These are phyloP conservation scores for Penicillium samsonianum DNA, from an alignment of 495 filamentous ascomycete species.

Conservation along the genomic window DNA sequence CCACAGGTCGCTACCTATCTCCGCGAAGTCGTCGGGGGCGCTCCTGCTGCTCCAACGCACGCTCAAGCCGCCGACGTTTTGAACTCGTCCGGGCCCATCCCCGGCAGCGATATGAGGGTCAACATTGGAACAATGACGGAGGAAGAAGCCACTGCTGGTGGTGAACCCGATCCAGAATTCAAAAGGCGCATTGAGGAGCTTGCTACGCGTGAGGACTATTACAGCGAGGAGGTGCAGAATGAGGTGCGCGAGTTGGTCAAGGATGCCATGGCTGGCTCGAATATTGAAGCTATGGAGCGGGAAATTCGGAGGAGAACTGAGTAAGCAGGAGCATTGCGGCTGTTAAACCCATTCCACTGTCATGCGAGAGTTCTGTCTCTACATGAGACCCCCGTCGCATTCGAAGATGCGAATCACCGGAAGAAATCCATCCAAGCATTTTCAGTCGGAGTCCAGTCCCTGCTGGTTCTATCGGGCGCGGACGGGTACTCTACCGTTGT, in stretches of 20 bases:
- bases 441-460: neutral
- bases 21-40: conserved; percentile 43
- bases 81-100: conserved; percentile 55
- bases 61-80: conserved; percentile 30
- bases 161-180: conserved; percentile 67
- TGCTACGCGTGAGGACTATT: conserved; percentile 70
- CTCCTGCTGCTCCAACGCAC: conserved; percentile 21
- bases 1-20: conserved; percentile 70
- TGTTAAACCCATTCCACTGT: neutral
- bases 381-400: neutral
- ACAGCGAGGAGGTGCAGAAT: conserved; percentile 67
- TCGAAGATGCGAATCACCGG: neutral
- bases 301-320: conserved; percentile 63
- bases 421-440: neutral
- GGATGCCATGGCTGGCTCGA: conserved; percentile 63
- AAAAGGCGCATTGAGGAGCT: conserved; percentile 74
- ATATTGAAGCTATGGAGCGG: conserved; percentile 52
- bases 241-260: conserved; percentile 68
- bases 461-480: neutral
- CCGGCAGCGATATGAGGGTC: conserved; percentile 62
- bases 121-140: conserved; percentile 68
- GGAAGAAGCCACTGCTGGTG: conserved; percentile 50
- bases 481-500: neutral
- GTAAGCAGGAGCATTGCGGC: conserved; percentile 29
- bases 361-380: neutral